Conservation (phyloP, 2,329 filamentous ascomycete genomes). For the Colletotrichum truncatum region DNA sequence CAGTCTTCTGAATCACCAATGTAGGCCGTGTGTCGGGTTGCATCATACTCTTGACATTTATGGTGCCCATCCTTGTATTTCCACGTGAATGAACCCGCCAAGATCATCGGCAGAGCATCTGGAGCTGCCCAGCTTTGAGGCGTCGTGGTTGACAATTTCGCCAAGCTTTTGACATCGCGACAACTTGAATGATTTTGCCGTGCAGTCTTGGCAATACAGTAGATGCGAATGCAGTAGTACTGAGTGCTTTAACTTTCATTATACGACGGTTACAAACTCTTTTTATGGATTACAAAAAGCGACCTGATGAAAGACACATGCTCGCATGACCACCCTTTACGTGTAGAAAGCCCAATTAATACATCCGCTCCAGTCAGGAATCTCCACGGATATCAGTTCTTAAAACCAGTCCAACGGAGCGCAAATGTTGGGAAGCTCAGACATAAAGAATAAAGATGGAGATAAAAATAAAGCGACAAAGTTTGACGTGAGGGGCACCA, state of each 20-base stretch:
- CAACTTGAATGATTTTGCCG: not conserved
- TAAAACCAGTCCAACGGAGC: no score
- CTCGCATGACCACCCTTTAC: no score
- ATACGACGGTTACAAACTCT: no score
- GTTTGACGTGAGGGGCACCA: not conserved
- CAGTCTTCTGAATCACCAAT: not conserved
- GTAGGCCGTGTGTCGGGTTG: not conserved
- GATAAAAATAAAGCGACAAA: not conserved
- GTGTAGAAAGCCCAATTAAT: no score
- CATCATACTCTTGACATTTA: not conserved
- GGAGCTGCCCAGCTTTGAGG: not conserved
- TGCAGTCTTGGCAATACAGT: not conserved
- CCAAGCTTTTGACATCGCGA: not conserved
- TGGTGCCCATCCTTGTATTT: not conserved
- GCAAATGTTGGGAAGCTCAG: not conserved
- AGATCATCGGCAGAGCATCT: not conserved
- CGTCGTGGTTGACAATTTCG: not conserved
- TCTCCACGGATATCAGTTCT: no score
- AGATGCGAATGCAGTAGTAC: not conserved
- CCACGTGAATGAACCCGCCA: not conserved
- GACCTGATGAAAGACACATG: no score
- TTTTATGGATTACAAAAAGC: no score
- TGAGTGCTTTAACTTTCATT: not conserved
- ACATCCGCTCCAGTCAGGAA: no score
- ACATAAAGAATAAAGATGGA: not conserved